Percentiles rank a stretch among this genome's conserved stretches.
Evolutionary conservation across 192 early-diverging fungal genomes (phyloP).

Genomic region (Phycomyces nitens): DNA sequence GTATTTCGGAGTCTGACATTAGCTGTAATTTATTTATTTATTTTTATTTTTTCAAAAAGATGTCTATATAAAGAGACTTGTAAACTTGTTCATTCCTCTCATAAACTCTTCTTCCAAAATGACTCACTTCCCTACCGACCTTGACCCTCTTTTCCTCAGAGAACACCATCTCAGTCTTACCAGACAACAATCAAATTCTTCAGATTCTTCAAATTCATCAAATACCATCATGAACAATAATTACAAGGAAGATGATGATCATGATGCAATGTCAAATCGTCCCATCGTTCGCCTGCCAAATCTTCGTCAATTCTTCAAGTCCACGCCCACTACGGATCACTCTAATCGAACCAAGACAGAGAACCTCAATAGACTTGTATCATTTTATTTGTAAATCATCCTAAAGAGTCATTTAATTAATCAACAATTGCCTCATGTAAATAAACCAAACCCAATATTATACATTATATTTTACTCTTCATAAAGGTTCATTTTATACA

Average conservation of each 20-base stretch:
- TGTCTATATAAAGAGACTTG: constrained; percentile 7
- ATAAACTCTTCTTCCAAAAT: not conserved
- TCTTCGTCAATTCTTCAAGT: constrained; percentile 7
- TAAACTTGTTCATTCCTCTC: not conserved
- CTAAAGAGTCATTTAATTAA: not conserved
- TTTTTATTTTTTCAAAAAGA: not conserved
- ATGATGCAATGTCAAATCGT: no score
- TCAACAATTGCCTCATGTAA: not conserved
- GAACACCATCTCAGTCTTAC: not conserved
- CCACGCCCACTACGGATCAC: not conserved
- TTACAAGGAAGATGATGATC: not conserved
- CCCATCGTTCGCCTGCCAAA: not conserved
- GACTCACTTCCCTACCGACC: not conserved
- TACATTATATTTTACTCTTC: no score
- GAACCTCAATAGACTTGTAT: constrained; percentile 17
- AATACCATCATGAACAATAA: not conserved
- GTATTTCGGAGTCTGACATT: not conserved
- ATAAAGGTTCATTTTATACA: no score
- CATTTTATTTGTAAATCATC: constrained; percentile 8
- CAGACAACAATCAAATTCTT: constrained; percentile 9
- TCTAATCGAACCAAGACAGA: constrained; percentile 9
- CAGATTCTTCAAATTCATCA: not conserved
- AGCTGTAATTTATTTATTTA: not conserved
- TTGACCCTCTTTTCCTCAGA: not conserved
- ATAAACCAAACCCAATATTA: no score